Evolutionary conservation across 2,329 filamentous ascomycete genomes (phyloP), one percentile per base, ranked within the genome.

Genomic region (Aspergillus sp.): DNA sequence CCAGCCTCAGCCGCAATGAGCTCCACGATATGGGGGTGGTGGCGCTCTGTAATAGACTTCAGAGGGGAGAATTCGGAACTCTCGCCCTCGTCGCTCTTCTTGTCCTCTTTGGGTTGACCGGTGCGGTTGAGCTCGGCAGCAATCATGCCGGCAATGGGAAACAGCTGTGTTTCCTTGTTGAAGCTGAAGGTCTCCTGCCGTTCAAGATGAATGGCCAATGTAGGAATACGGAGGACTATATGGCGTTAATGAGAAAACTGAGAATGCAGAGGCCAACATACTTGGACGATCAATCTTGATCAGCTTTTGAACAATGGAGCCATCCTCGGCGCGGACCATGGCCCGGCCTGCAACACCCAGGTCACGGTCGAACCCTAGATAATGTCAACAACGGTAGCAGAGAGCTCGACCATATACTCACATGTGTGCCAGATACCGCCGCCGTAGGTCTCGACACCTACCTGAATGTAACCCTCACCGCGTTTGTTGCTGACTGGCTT

Each of bases 361-460:
- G 76, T 99, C 95, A 54, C 95, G 89, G 77, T 99, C 95, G 74
- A 99, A 99, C 95, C 91, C 80, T 82, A 54, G 4, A 50, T 31
- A 9, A 3, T 8, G 41, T 72, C 59, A 72, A 66, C 47, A 49
- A 54, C 2, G 22, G 49, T 8, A 25, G 23, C n/a, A 51, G n/a
- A 38, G n/a, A 3, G 6, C 4, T 45, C 8, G 28, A 51, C 11
- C 25, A 46, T 46, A 9, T 53, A 66, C 72, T 54, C 63, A 82
- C 88, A 99, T 51, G 92, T 96, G 79, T 97, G 93, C 94, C 94
- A 98, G 72, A 98, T 89, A 59, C 95, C 95, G 64, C 95, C 95
- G 57, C 95, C 95, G 74, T 99, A 99, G 1, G 92, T 94, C 83
- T 99, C 95, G 55, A 97, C 94, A 57, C 93, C 95, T 60, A 99